Evolutionary conservation across 108 stramenopile species (phyloP).

Genomic region (Discostella pseudostelligera): DNA sequence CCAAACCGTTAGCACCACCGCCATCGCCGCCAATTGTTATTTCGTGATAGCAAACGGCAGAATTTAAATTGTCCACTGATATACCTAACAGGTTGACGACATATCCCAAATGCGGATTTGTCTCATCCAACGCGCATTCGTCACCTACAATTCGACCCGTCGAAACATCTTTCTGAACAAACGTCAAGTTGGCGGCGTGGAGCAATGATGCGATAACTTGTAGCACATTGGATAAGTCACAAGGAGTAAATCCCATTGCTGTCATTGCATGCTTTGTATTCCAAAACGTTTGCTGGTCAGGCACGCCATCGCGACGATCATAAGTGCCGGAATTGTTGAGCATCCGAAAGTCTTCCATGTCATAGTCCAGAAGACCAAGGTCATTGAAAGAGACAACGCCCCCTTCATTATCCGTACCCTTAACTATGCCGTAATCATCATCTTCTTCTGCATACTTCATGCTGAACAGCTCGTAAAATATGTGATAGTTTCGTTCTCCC

Average conservation of each 20-base stretch:
- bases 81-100: conserved; percentile 45
- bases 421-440: conserved; percentile 50
- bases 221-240: conserved; percentile 35
- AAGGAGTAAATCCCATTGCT: conserved; percentile 47
- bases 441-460: conserved; percentile 48
- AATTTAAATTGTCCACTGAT: conserved; percentile 34
- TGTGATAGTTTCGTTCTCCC: conserved; percentile 92
- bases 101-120: conserved; percentile 59
- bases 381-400: no score
- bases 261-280: conserved; percentile 49
- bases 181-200: conserved; percentile 85
- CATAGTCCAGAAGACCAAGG: no score
- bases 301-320: conserved; percentile 55
- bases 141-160: no score
- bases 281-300: conserved; percentile 44
- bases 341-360: conserved; percentile 52
- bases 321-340: conserved; percentile 50
- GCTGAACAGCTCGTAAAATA: conserved; percentile 83
- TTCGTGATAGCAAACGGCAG: conserved; percentile 46
- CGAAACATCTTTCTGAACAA: conserved; percentile 43
- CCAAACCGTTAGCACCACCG: neutral
- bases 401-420: no score
- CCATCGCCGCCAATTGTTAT: conserved; percentile 41
- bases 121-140: conserved; percentile 52
- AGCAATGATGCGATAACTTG: conserved; percentile 72